A percentile compares a stretch with the other conserved stretches of the same genome.
Evolutionary conservation across 2,329 filamentous ascomycete species (phyloP).

Genomic region (Periconia macrospinosa): DNA sequence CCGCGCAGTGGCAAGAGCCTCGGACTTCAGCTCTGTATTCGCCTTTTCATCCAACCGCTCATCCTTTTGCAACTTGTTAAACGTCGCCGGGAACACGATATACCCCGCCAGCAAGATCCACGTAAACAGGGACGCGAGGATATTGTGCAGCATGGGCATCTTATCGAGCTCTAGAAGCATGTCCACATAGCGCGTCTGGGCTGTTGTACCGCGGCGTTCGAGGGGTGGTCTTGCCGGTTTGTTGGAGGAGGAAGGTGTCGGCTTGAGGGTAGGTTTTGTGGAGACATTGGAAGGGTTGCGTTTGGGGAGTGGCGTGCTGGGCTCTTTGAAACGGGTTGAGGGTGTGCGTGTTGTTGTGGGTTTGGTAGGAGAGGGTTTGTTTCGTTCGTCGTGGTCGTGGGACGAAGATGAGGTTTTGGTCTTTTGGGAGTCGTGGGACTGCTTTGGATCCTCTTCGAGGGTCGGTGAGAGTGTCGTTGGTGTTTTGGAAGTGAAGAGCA

Average conservation of each 20-base stretch:
- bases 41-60: constrained; percentile 26
- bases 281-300: constrained; percentile 2
- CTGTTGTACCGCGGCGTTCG: constrained; percentile 28
- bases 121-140: constrained; percentile 49
- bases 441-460: neutral
- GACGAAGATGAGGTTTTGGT: neutral
- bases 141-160: constrained; percentile 52
- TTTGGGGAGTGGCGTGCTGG: constrained; percentile 3
- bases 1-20: constrained; percentile 33
- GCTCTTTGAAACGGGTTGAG: constrained; percentile 22
- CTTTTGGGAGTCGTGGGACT: constrained; percentile 1
- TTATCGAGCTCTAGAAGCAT: constrained; percentile 54
- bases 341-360: constrained; percentile 16
- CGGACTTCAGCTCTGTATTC: constrained; percentile 17
- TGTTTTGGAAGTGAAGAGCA: constrained; percentile 3
- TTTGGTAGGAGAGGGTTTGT: constrained; percentile 1
- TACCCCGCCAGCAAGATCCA: constrained; percentile 59
- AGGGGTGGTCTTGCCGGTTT: constrained; percentile 16
- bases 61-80: constrained; percentile 48
- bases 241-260: neutral
- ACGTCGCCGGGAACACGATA: constrained; percentile 56
- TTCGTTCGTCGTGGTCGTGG: neutral
- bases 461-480: neutral
- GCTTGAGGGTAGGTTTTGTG: neutral
- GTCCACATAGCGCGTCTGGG: constrained; percentile 32